Base-by-base conservation (phyloP, 2,329 filamentous ascomycete genomes). In the Fusarium buharicum region DNA sequence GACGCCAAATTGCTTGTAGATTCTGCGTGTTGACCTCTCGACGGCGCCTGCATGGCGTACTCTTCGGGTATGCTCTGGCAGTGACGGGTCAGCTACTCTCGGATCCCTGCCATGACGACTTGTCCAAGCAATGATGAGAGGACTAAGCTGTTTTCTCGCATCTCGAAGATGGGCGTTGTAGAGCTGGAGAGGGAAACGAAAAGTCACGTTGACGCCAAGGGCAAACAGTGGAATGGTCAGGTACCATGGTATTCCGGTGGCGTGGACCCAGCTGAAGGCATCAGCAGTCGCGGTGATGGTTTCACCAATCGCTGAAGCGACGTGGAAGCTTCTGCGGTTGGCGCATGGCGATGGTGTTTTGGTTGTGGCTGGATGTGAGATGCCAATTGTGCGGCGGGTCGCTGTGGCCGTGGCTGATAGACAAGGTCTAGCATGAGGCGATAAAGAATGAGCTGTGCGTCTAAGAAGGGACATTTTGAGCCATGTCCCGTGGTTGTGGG, bases 211-310 rank as follows among this genome's bases (percentile, higher is more conserved):
- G 67, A 85, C 72, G 40, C 74, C 70, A 3, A 85, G 58, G 7
- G 82, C 82, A 13, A 83, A 73, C n/a, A 83, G 74, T 5, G 84
- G 83, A 41, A 87, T 83, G 24, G 79, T 77, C 28, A 85, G 62
- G 63, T 77, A 85, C 84, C 84, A 87, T 2, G 84, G 83, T 2
- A 81, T 69, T 33, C 79, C 77, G 20, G 76, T 36, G 20, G 57
- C 53, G 67, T 87, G 84, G 10, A 82, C 49, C 40, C 73, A 73
- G 31, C 77, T 69, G 45, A 86, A 76, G 56, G 77, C 67, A 47
- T 79, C 71, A 28, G 82, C 78, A 4, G 81, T 75, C 44, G 71
- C 64, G 22, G 78, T 68, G 49, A 83, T 70, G 34, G 68, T 67
- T n/a, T 74, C 71, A 9, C 68, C 70, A 17, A 76, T 55, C 27